Base-by-base conservation (phyloP, 768 basidiomycete species). In the Lactarius sanguifluus region DNA sequence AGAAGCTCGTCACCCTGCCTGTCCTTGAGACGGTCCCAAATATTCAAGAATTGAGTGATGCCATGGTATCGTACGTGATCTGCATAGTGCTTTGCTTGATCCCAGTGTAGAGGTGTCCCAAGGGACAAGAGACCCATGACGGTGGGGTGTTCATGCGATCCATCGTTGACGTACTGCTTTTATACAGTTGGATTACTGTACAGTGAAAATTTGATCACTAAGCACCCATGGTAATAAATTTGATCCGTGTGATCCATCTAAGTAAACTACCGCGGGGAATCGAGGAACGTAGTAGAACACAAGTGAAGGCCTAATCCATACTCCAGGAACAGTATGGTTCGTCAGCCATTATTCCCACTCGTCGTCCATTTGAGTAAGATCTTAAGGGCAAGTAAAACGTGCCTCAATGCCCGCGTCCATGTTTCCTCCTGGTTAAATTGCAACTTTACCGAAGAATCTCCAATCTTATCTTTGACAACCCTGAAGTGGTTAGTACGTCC, bases 401-500 rank as follows among this genome's bases (percentile, higher is more conserved):
- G 95, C 38, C 94, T 84, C 72, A 98, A 79, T 5, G 95, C 93
- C 66, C 93, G 86, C 28, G 96, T 98, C 96, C 96, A 99, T 0
- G 87, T 82, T 73, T 99, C 96, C 74, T 99, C 96, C 72, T 94
- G 92, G 71, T 90, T 91, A 76, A 97, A 96, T 73, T 96, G 94
- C 4, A 96, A 80, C 77, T 96, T 95, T 69, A 98, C 91, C 1
- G 93, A 95, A 20, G 92, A 90, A 62, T 96, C 95, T 8, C 95
- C 96, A 63, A 99, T 99, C 79, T 90, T 93, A 77, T 99, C 97
- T 77, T 93, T 98, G 50, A 82, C 80, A 62, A 98, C 87, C 73
- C 96, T 72, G 57, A 15, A 54, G 32, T 47, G 20, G 59, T 56
- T 13, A 47, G n/a, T 12, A 43, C 52, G 4, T 50, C 40, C 25